Conservation (phyloP, 2,329 filamentous ascomycete species). For the Herpotrichia juniperi region DNA sequence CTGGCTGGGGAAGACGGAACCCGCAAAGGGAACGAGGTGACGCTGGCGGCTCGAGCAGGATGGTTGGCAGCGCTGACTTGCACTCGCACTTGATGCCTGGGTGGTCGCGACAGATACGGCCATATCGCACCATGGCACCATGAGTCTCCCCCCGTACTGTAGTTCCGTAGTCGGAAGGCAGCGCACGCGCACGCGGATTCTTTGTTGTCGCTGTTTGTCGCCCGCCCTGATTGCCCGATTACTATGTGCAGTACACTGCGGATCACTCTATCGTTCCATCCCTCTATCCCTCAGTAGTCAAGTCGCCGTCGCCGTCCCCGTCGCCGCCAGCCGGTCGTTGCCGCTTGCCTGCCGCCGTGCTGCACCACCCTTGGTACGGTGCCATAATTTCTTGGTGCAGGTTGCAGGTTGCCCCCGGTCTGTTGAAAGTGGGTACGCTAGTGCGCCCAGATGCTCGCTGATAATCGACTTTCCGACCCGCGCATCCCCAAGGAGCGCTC, state of each 20-base stretch:
- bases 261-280: slow-evolving; percentile 9
- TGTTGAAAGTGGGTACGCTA: slow-evolving; percentile 17
- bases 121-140: no score
- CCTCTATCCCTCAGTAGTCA: background rate
- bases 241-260: slow-evolving; percentile 15
- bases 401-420: slow-evolving; percentile 8
- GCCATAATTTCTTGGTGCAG: slow-evolving; percentile 29
- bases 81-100: no score
- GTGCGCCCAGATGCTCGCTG: slow-evolving; percentile 26
- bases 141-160: no score
- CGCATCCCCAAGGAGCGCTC: slow-evolving; percentile 20
- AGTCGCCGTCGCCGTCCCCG: slow-evolving; percentile 2
- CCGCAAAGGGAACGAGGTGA: no score
- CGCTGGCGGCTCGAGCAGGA: no score
- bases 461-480: slow-evolving; percentile 33
- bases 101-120: no score
- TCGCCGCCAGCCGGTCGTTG: slow-evolving; percentile 30
- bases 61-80: no score
- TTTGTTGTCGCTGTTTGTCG: no score
- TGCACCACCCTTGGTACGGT: slow-evolving; percentile 13
- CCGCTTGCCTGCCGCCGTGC: slow-evolving; percentile 29
- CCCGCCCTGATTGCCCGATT: background rate
- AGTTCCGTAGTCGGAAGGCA: no score
- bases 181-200: background rate
- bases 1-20: no score